Percentiles rank a stretch among this genome's conserved stretches.
phyloP scores from a whole-genome alignment of 148 eudicot genomes.

The Camellia granthamiana region DNA sequence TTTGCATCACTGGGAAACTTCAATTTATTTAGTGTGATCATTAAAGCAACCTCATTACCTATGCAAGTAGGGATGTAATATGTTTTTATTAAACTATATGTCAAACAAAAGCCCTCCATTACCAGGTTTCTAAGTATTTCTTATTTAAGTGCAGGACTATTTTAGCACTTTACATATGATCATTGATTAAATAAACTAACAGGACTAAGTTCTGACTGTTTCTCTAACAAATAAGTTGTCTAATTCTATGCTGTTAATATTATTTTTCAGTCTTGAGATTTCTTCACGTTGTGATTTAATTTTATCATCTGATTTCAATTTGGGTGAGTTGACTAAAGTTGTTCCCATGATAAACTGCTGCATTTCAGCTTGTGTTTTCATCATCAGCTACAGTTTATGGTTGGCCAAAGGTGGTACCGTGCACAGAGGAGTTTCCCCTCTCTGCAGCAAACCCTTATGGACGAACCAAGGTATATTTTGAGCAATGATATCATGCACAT shows the following conservation, averaged over 20 bases:
- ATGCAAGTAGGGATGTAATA: not conserved
- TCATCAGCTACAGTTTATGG: conserved; percentile 99
- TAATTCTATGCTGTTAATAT: not conserved
- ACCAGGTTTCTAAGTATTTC: no score
- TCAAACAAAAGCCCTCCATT: not conserved
- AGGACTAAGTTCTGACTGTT: not conserved
- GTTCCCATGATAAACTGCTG: conserved; percentile 31
- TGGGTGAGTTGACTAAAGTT: conserved; percentile 56
- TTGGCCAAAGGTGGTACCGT: conserved; percentile 92
- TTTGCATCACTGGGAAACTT: not conserved
- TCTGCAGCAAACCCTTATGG: conserved; percentile 95
- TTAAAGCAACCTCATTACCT: not conserved
- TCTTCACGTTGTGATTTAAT: not conserved
- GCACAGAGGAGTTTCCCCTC: conserved; percentile 86
- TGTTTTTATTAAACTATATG: not conserved
- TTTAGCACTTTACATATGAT: no score
- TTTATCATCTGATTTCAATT: conserved; percentile 11
- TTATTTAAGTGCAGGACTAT: no score
- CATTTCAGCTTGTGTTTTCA: conserved; percentile 87
- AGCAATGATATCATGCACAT: not conserved
- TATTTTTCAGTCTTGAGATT: not conserved
- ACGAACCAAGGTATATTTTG: conserved; percentile 70
- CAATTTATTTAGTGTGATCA: not conserved
- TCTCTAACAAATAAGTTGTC: not conserved
- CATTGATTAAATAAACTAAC: not conserved